These are phyloP conservation scores for Penicillium coffeae DNA, from an alignment of 495 filamentous ascomycete species.

Conservation along the genomic window DNA sequence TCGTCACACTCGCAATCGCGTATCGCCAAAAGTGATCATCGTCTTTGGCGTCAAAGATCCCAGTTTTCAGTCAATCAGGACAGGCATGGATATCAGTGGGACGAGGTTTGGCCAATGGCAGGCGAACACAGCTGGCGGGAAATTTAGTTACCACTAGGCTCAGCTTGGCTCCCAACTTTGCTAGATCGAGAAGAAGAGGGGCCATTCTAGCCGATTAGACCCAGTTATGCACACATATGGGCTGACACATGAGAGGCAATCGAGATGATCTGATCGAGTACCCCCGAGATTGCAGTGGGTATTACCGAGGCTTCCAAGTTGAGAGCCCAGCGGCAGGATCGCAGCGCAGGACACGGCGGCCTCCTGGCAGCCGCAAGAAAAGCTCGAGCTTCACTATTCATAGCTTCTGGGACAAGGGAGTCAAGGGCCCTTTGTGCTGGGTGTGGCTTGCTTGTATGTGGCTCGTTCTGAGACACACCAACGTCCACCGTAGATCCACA, in stretches of 20 bases:
- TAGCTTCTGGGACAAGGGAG: background rate
- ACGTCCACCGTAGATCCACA: conserved; percentile 4
- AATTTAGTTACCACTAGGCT: background rate
- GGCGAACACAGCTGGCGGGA: background rate
- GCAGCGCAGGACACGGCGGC: too few species aligned
- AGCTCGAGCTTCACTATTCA: too few species aligned
- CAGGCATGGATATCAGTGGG: conserved; percentile 1
- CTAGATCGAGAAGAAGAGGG: background rate
- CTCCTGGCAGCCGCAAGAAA: too few species aligned
- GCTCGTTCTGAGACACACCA: conserved; percentile 16
- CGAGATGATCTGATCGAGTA: background rate
- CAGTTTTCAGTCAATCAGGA: conserved; percentile 6
- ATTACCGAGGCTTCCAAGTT: too few species aligned
- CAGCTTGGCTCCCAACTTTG: background rate
- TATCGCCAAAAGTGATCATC: conserved; percentile 9
- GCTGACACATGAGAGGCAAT: background rate
- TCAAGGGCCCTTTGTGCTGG: background rate
- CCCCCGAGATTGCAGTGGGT: background rate
- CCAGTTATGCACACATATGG: background rate
- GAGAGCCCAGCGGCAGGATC: too few species aligned
- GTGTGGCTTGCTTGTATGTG: conserved; percentile 10
- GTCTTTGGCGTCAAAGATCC: conserved; percentile 8
- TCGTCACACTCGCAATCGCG: conserved; percentile 8
- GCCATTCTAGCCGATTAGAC: background rate
- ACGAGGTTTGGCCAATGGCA: background rate